Evolutionary conservation across 2,329 filamentous ascomycete genomes (phyloP), one percentile per base, ranked within the genome.

Genomic region (Penicillium sp.): DNA sequence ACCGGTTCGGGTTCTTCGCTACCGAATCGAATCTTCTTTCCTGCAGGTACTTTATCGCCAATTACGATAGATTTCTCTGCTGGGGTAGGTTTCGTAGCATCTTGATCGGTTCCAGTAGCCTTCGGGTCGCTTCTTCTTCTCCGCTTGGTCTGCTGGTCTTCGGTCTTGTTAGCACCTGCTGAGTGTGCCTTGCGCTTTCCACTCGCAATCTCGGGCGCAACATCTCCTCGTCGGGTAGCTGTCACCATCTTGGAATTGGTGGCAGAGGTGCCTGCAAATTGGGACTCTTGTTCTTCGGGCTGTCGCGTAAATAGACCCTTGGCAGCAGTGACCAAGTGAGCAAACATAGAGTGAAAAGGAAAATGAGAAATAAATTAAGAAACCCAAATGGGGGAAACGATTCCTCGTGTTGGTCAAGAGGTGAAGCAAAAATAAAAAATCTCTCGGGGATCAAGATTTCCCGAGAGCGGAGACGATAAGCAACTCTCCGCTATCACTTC

Each of bases 311-410:
- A 75, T 61, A 77, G 60, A 64, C 75, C 73, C 65, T 75, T 76
- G 58, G 75, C 75, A 60, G 73, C 73, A 49, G 72, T 76, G 51
- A 77, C 70, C 53, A 77, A 43, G 36, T 77, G 69, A 47, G 75
- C 72, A 57, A 77, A 76, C 75, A 77, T 77, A 73, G 65, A 70
- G 65, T 52, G 48, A 50, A 31, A 43, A 48, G 55, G 36, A 54
- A 48, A 56, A 50, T 39, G 38, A 41, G 25, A 27, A 47, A 41
- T 36, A 34, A 34, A 56, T 43, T 34, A 50, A 19, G 33, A 13
- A 52, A 50, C 45, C 58, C 50, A 29, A 52, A 52, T 45, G 47
- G 39, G 51, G 40, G 31, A 27, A 45, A 45, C 44, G 53, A 34
- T 48, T 50, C 47, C 33, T 31, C 27, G 40, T 56, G 31, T 52